Evolutionary conservation across 441 rosid species (phyloP).

Genomic region (Capsella rubella): DNA sequence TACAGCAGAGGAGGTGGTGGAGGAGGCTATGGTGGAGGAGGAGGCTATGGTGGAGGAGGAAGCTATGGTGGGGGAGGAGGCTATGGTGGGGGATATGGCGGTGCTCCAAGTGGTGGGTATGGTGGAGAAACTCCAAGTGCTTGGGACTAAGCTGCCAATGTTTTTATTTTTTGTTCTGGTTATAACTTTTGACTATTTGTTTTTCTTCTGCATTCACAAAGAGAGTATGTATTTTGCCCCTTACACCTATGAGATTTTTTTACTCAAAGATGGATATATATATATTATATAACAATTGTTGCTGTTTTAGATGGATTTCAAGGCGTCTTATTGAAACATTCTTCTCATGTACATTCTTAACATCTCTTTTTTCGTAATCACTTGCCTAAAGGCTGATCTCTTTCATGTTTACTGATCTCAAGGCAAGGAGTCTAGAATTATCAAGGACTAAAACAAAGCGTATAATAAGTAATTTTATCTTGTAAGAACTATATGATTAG

Average conservation of each 20-base stretch:
- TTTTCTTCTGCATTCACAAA: slow-evolving; percentile 32
- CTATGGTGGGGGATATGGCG: slow-evolving; percentile 50
- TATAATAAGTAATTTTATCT: too few species aligned
- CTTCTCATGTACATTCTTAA: too few species aligned
- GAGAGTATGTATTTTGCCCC: slow-evolving; percentile 39
- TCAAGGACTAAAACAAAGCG: too few species aligned
- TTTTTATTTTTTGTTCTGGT: slow-evolving; percentile 17
- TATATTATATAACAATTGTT: slow-evolving; percentile 32
- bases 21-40: slow-evolving; percentile 44
- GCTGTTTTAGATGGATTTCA: slow-evolving; percentile 9
- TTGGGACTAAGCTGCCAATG: slow-evolving; percentile 63
- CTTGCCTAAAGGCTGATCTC: too few species aligned
- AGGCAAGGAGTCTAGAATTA: not conserved
- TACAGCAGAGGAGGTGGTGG: slow-evolving; percentile 49
- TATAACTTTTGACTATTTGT: slow-evolving; percentile 29
- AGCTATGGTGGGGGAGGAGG: slow-evolving; percentile 63
- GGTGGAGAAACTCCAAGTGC: slow-evolving; percentile 67
- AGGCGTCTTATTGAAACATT: too few species aligned
- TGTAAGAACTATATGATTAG: not conserved
- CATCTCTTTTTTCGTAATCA: too few species aligned
- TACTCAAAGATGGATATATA: slow-evolving; percentile 25
- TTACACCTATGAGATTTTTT: slow-evolving; percentile 25
- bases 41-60: slow-evolving; percentile 45
- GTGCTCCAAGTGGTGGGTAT: slow-evolving; percentile 58
- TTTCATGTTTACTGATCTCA: not conserved